Conservation (phyloP, 495 filamentous ascomycete genomes). For the Penicillium canariense region DNA sequence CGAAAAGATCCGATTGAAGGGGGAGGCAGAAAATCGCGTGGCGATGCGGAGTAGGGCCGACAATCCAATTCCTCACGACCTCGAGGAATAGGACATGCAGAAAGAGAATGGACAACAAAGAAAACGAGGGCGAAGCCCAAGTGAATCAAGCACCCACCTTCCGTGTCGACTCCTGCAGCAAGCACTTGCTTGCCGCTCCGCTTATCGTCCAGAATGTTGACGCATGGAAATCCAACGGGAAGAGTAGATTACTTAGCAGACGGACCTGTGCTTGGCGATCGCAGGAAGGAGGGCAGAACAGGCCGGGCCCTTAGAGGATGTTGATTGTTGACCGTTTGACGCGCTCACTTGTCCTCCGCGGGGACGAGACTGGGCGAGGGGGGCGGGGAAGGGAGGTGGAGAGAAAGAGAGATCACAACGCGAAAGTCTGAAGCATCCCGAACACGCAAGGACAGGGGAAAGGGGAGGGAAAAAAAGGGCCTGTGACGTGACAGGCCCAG, state of each 20-base stretch:
- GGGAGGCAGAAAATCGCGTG: constrained; percentile 22
- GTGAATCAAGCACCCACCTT: constrained; percentile 37
- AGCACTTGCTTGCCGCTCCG: constrained; percentile 55
- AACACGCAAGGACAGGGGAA: constrained; percentile 12
- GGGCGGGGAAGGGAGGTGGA: background rate
- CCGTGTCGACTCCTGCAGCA: constrained; percentile 55
- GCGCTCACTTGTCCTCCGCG: background rate
- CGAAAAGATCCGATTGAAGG: constrained; percentile 4
- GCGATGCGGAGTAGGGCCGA: constrained; percentile 10
- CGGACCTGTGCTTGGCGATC: constrained; percentile 28
- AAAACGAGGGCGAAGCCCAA: background rate
- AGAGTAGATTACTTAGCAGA: constrained; percentile 30
- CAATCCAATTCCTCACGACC: background rate
- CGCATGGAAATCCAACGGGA: constrained; percentile 46
- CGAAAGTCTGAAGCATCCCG: constrained; percentile 3
- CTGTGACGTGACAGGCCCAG: constrained; percentile 11
- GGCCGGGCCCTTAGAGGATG: background rate
- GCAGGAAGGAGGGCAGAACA: constrained; percentile 6
- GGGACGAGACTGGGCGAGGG: background rate
- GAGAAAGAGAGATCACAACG: constrained; percentile 9
- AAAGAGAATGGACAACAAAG: background rate
- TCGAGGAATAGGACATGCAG: background rate
- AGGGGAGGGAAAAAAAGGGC: constrained; percentile 15
- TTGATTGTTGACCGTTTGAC: background rate
- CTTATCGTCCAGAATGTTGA: constrained; percentile 53